A percentile compares a stretch with the other conserved stretches of the same genome.
phyloP scores from a whole-genome alignment of 495 filamentous ascomycete genomes.

The Neohortaea acidophila region DNA sequence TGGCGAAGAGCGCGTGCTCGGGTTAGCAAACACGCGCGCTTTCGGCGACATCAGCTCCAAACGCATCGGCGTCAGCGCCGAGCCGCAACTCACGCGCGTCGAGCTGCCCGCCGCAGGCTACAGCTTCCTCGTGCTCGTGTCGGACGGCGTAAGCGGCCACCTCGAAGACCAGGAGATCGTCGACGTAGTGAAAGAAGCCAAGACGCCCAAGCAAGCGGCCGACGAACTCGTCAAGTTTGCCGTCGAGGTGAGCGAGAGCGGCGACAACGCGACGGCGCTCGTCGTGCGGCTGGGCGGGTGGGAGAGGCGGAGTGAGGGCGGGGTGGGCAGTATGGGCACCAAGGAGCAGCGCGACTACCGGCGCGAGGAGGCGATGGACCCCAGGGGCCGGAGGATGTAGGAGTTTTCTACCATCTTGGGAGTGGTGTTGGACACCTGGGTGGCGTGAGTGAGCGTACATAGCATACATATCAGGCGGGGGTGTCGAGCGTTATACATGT shows the following conservation, averaged over 20 bases:
- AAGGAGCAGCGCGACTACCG: constrained; percentile 80
- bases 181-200: constrained; percentile 84
- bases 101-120: constrained; percentile 70
- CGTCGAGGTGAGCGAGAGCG: constrained; percentile 56
- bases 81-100: constrained; percentile 65
- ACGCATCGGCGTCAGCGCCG: constrained; percentile 80
- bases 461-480: too few relatives aligned
- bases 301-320: constrained; percentile 82
- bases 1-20: constrained; percentile 88
- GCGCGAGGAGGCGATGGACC: constrained; percentile 68
- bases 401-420: too few relatives aligned
- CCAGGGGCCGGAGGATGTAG: constrained; percentile 35
- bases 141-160: constrained; percentile 72
- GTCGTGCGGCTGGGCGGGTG: constrained; percentile 86
- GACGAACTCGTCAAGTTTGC: constrained; percentile 69
- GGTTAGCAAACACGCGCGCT: constrained; percentile 81
- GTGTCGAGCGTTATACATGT: too few relatives aligned
- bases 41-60: constrained; percentile 89
- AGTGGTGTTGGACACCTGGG: too few relatives aligned
- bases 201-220: constrained; percentile 74
- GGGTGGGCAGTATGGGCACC: constrained; percentile 74
- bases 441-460: too few relatives aligned
- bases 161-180: constrained; percentile 85
- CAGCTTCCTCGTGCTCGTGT: constrained; percentile 72
- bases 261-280: constrained; percentile 90